Evolutionary conservation across 2,329 filamentous ascomycete species (phyloP).

Genomic region (Ascochyta rabiei): DNA sequence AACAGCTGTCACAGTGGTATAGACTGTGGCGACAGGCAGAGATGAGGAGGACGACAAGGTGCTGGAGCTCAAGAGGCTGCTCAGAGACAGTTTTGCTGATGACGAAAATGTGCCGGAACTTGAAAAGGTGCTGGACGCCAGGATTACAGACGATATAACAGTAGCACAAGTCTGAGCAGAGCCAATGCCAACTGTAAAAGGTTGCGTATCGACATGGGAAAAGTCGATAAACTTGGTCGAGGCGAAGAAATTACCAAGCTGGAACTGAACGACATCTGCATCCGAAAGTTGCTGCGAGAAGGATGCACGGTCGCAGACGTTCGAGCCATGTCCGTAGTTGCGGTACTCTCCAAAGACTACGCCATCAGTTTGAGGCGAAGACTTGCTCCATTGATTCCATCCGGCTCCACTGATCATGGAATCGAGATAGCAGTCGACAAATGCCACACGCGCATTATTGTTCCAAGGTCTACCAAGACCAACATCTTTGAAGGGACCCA

Average conservation of each 20-base stretch:
- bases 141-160: slow-evolving; percentile 19
- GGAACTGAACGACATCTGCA: slow-evolving; percentile 46
- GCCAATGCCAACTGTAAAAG: slow-evolving; percentile 45
- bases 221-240: slow-evolving; percentile 53
- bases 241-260: slow-evolving; percentile 51
- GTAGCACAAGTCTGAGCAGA: slow-evolving; percentile 34
- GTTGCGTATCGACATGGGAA: slow-evolving; percentile 45
- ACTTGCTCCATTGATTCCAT: slow-evolving; percentile 31
- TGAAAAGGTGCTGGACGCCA: neutral
- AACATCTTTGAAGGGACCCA: slow-evolving; percentile 38
- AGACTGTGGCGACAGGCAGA: slow-evolving; percentile 19
- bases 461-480: slow-evolving; percentile 36
- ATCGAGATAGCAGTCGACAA: slow-evolving; percentile 26
- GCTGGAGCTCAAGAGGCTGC: slow-evolving; percentile 10
- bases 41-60: neutral
- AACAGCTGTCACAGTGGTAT: slow-evolving; percentile 24
- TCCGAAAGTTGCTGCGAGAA: slow-evolving; percentile 50
- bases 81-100: neutral
- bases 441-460: slow-evolving; percentile 26
- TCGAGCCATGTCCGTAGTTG: slow-evolving; percentile 47
- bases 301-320: slow-evolving; percentile 37
- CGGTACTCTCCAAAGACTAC: slow-evolving; percentile 42
- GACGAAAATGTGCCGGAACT: neutral
- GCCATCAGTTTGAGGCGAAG: slow-evolving; percentile 24
- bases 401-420: slow-evolving; percentile 27